phyloP scores from a whole-genome alignment of 345 rosid genomes.

The Dipteronia dyeriana region DNA sequence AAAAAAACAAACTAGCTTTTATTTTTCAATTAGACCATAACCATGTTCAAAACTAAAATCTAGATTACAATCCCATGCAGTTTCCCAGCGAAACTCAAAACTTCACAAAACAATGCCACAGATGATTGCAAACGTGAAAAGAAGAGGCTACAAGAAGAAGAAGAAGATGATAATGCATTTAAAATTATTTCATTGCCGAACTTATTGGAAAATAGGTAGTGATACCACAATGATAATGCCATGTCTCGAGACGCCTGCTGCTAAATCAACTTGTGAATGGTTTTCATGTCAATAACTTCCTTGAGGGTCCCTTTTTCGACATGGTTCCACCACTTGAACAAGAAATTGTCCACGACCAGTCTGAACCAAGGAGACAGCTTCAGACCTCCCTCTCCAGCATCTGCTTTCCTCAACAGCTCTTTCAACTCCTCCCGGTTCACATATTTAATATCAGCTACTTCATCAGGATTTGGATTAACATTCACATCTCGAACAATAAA shows the following conservation, averaged over 20 bases:
- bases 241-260: not conserved
- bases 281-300: slow-evolving; percentile 73
- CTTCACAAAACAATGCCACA: not conserved
- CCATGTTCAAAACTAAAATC: not conserved
- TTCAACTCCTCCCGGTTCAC: slow-evolving; percentile 77
- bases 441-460: slow-evolving; percentile 77
- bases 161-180: not conserved
- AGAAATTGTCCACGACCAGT: slow-evolving; percentile 88
- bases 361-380: slow-evolving; percentile 96
- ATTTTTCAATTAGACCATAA: not conserved
- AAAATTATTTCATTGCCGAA: not conserved
- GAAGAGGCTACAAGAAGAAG: not conserved
- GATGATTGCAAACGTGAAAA: not conserved
- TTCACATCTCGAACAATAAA: slow-evolving; percentile 81
- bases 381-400: slow-evolving; percentile 80
- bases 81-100: not conserved
- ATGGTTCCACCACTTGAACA: slow-evolving; percentile 96
- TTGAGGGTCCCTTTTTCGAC: slow-evolving; percentile 70
- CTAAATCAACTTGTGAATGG: slow-evolving; percentile 66
- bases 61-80: not conserved
- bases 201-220: slow-evolving; percentile 16
- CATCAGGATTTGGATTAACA: slow-evolving; percentile 78
- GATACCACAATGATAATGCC: not conserved
- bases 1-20: not conserved
- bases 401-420: slow-evolving; percentile 86